Evolutionary conservation across 192 early-diverging fungal genomes (phyloP), one percentile per base, ranked within the genome.

Genomic region (Lobulomyces angularis): DNA sequence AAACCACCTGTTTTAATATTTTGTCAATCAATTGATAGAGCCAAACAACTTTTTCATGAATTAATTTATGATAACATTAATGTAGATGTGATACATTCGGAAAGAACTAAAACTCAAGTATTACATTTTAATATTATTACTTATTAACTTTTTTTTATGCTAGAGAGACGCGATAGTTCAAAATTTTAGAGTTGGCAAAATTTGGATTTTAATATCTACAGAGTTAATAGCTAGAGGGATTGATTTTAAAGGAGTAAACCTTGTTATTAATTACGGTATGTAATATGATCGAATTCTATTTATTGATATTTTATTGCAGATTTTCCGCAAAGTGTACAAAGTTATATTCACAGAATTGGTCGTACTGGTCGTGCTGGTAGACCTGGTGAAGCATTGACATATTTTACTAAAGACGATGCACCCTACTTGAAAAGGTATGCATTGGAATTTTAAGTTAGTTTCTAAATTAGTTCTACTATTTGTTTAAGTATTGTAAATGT

Each of bases 181-280:
- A 41, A 77, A 83, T 35, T 96, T 98, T 69, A 72, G 89, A 12
- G 47, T 64, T 7, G 92, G 95, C 24, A 81, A 83, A 48, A 79
- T 91, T 12, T 95, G 90, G 89, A 83, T 95, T 21, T 63, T 99
- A 30, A 95, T 99, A 40, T 76, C 89, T 24, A 96, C 95, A 1
- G 92, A 99, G 46, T 58, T 99, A 33, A 89, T 96, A 84, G 82
- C 90, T 5, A 83, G 95, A 56, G 95, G 95, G 73, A 83, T 99
- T 53, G 92, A 99, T 68, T 95, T 99, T 61, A 92, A 94, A 57
- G 90, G 87, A 14, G 90, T 99, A 19, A 86, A 91, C 39, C 47
- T 88, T 43, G 95, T 99, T 22, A 84, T 99, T 67, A 99, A 99
- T 55, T 99, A 93, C 46, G 95, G n/a, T n/a, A n/a, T n/a, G n/a